phyloP scores from a whole-genome alignment of 352 stramenopile genomes.

The Globisporangium solare region DNA sequence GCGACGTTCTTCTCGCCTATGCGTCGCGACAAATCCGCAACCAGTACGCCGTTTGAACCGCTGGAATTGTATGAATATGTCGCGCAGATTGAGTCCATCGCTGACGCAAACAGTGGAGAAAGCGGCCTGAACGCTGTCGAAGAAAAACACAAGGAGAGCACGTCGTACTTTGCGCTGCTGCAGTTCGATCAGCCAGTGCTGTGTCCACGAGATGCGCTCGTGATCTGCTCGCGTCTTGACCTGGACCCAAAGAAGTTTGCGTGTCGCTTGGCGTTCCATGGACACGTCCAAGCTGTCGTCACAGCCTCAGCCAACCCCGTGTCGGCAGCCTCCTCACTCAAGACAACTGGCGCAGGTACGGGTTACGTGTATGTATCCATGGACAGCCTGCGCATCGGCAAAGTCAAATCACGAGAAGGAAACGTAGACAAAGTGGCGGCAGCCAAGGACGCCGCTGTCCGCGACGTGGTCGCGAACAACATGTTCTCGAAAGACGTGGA shows the following conservation, averaged over 20 bases:
- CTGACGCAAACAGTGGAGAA: slow-evolving; percentile 3
- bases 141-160: too few relatives aligned
- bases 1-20: slow-evolving; percentile 57
- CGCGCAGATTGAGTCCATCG: slow-evolving; percentile 20
- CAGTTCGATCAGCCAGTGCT: slow-evolving; percentile 68
- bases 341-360: slow-evolving; percentile 1
- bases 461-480: slow-evolving; percentile 55
- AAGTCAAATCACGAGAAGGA: slow-evolving; percentile 55
- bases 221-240: slow-evolving; percentile 78
- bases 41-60: slow-evolving; percentile 27
- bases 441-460: background rate
- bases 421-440: slow-evolving; percentile 53
- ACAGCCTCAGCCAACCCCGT: background rate
- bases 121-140: background rate
- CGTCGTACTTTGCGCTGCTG: slow-evolving; percentile 37
- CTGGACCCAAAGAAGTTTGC: slow-evolving; percentile 49
- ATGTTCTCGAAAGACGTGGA: slow-evolving; percentile 79
- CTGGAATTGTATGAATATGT: slow-evolving; percentile 44
- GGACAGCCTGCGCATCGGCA: slow-evolving; percentile 39
- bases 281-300: slow-evolving; percentile 38
- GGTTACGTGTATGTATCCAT: slow-evolving; percentile 19
- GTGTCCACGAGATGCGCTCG: slow-evolving; percentile 38
- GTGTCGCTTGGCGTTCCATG: slow-evolving; percentile 77
- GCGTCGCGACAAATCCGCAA: background rate
- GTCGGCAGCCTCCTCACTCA: background rate